Evolutionary conservation across 176 grass and related monocot genomes (phyloP).

Genomic region (Triticum turgidum): DNA sequence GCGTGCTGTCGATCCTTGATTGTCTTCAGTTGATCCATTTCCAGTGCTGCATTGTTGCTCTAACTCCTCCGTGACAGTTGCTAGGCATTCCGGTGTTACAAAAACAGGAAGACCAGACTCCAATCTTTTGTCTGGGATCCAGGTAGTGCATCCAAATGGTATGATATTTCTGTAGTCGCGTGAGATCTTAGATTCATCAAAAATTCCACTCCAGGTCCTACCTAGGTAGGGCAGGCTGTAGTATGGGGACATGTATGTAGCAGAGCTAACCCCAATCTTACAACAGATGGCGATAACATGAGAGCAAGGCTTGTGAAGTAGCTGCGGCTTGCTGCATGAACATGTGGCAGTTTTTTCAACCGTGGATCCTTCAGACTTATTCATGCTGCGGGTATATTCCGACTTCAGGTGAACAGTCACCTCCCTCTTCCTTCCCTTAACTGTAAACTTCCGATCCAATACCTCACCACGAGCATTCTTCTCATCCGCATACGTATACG

Average conservation of each 20-base stretch:
- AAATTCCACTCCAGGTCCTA: not conserved
- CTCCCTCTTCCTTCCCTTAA: not conserved
- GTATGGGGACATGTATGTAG: slow-evolving; percentile 8
- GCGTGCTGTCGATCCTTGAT: not conserved
- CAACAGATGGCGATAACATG: slow-evolving; percentile 26
- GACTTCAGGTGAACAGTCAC: not conserved
- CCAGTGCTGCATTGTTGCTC: not conserved
- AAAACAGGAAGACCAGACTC: not conserved
- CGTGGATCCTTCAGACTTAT: not conserved
- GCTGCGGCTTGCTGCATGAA: slow-evolving; percentile 6
- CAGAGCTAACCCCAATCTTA: slow-evolving; percentile 15
- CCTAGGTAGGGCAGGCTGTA: not conserved
- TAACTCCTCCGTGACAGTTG: not conserved
- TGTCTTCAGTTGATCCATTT: not conserved
- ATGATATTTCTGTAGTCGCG: not conserved
- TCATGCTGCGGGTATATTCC: not conserved
- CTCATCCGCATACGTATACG: not conserved
- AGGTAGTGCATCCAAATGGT: not conserved
- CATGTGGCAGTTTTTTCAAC: not conserved
- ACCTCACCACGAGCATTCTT: not conserved
- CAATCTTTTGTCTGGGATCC: slow-evolving; percentile 23
- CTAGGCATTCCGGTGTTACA: not conserved
- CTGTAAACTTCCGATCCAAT: not conserved
- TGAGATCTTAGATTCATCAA: not conserved
- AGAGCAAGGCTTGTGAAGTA: slow-evolving; percentile 11